phyloP scores from a whole-genome alignment of 768 basidiomycete species.

The Tylopilus felleus region DNA sequence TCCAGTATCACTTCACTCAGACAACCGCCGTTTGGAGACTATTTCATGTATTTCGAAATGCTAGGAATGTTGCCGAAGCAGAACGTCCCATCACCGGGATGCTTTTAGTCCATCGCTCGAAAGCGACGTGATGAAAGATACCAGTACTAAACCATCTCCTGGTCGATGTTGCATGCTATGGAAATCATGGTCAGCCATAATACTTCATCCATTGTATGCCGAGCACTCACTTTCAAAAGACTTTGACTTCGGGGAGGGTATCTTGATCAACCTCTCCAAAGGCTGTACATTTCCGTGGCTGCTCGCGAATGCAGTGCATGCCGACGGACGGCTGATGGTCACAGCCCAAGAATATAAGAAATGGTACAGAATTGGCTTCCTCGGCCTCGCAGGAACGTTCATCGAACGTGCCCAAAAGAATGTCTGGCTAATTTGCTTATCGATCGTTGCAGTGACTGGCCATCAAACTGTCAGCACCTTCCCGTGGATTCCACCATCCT shows the following conservation, averaged over 20 bases:
- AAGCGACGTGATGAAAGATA: slow-evolving; percentile 7
- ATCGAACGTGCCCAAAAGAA: neutral
- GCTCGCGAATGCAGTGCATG: slow-evolving; percentile 8
- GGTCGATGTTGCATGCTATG: slow-evolving; percentile 5
- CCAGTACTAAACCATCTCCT: slow-evolving; percentile 10
- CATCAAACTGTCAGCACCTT: slow-evolving; percentile 9
- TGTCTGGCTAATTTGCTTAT: neutral
- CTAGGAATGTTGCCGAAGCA: neutral
- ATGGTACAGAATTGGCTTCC: slow-evolving; percentile 4
- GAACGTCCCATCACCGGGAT: slow-evolving; percentile 4
- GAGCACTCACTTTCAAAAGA: neutral
- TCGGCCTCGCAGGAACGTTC: slow-evolving; percentile 12
- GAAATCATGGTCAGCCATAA: slow-evolving; percentile 3
- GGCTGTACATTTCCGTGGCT: slow-evolving; percentile 12
- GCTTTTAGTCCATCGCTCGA: slow-evolving; percentile 5
- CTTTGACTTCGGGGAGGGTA: slow-evolving; percentile 8
- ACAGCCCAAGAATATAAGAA: slow-evolving; percentile 6
- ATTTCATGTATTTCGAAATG: neutral
- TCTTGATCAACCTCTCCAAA: slow-evolving; percentile 2
- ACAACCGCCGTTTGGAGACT: slow-evolving; percentile 1
- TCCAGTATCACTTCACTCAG: slow-evolving; percentile 10
- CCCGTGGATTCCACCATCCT: slow-evolving; percentile 2
- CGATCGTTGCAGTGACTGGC: neutral
- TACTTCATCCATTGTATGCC: neutral
- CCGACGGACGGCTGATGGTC: neutral